Conservation (phyloP, 163 green algal species). For the Trebouxia gelatinosa region DNA sequence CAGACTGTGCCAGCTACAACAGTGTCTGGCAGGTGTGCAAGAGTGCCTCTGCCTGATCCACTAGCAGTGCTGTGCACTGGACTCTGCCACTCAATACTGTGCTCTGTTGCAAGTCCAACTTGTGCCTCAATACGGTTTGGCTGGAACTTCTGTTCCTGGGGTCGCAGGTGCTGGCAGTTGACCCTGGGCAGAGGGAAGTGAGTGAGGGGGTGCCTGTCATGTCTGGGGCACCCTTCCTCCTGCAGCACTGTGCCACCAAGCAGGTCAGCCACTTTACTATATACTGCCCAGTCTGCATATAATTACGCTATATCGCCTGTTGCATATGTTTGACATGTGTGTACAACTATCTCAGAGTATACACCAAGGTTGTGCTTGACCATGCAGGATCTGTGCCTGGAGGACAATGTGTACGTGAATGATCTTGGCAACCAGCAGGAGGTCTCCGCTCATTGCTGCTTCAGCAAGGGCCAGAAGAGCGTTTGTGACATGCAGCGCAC, state of each 20-base stretch:
- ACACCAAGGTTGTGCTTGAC: background rate
- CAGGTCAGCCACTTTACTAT: constrained; percentile 7
- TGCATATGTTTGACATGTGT: background rate
- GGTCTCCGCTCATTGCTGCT: constrained; percentile 7
- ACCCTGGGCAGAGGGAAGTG: constrained; percentile 19
- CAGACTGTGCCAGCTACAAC: constrained; percentile 21
- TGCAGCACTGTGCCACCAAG: constrained; percentile 30
- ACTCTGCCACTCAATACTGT: too few relatives aligned
- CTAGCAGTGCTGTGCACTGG: too few relatives aligned
- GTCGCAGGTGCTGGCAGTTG: constrained; percentile 16
- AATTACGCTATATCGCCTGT: background rate
- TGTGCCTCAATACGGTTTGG: too few relatives aligned
- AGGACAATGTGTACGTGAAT: constrained; percentile 13
- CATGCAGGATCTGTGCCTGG: constrained; percentile 24
- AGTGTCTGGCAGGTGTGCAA: constrained; percentile 28
- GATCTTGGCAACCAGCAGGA: constrained; percentile 25
- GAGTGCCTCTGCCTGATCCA: too few relatives aligned
- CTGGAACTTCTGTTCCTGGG: too few relatives aligned
- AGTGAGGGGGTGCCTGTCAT: constrained; percentile 23
- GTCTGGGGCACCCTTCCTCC: constrained; percentile 14
- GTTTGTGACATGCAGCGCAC: constrained; percentile 18
- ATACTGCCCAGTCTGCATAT: background rate
- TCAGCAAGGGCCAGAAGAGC: constrained; percentile 26
- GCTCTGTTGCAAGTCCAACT: too few relatives aligned
- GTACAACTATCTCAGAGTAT: background rate